Evolutionary conservation across 2,329 filamentous ascomycete species (phyloP).

Genomic region (Alternaria ventricosa): DNA sequence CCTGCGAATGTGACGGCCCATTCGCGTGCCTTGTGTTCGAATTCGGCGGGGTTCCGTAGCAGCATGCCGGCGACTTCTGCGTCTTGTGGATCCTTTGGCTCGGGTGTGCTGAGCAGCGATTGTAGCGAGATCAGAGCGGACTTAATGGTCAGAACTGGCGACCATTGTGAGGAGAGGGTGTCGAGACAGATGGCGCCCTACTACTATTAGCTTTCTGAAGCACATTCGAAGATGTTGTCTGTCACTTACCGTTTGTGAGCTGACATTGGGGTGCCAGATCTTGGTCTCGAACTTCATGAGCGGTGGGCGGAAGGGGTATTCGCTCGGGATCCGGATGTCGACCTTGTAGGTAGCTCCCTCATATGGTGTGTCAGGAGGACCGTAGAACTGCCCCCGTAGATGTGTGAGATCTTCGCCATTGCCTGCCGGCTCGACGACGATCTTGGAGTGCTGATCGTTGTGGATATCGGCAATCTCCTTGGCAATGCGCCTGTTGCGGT

Average conservation of each 20-base stretch:
- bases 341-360: conserved; percentile 82
- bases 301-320: conserved; percentile 93
- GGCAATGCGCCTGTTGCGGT: conserved; percentile 66
- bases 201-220: conserved; percentile 26
- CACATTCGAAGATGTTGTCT: not conserved
- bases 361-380: conserved; percentile 92
- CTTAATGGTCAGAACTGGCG: conserved; percentile 94
- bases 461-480: conserved; percentile 81
- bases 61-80: conserved; percentile 94
- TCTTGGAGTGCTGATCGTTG: conserved; percentile 76
- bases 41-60: conserved; percentile 76
- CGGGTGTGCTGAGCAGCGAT: conserved; percentile 88
- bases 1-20: conserved; percentile 88
- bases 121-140: conserved; percentile 92
- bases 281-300: conserved; percentile 90
- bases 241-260: conserved; percentile 80
- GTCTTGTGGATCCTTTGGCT: conserved; percentile 96
- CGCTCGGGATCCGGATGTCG: conserved; percentile 84
- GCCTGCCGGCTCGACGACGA: conserved; percentile 69
- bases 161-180: conserved; percentile 88
- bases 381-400: conserved; percentile 81
- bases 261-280: conserved; percentile 98
- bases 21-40: conserved; percentile 81
- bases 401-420: conserved; percentile 76
- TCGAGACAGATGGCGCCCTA: conserved; percentile 97